Evolutionary conservation across 2,329 filamentous ascomycete species (phyloP).

Genomic region (Pseudogymnoascus sp.): DNA sequence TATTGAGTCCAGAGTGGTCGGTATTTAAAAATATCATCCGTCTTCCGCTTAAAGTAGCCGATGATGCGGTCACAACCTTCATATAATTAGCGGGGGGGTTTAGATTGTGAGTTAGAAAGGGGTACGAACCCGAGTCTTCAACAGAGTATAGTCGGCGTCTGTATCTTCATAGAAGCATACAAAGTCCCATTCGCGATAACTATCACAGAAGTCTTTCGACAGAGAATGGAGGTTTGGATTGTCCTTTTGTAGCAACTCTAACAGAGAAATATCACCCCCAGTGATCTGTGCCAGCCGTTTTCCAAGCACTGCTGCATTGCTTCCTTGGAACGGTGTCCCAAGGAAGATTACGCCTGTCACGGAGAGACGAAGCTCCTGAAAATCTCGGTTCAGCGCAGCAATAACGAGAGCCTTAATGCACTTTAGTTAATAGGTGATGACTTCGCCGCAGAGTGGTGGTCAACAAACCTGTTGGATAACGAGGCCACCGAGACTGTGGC

Average conservation of each 20-base stretch:
- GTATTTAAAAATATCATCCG: conserved; percentile 16
- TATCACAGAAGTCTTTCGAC: conserved; percentile 10
- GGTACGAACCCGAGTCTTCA: conserved; percentile 8
- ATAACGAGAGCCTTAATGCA: conserved; percentile 14
- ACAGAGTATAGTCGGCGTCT: neutral
- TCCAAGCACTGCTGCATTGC: conserved; percentile 9
- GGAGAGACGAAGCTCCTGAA: conserved; percentile 14
- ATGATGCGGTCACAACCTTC: conserved; percentile 13
- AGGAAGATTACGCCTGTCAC: conserved; percentile 17
- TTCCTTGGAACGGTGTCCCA: conserved; percentile 17
- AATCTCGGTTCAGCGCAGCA: conserved; percentile 9
- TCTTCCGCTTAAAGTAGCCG: conserved; percentile 13
- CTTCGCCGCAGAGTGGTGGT: neutral
- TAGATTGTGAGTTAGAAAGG: neutral
- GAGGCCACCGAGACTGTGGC: conserved; percentile 17
- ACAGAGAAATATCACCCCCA: neutral
- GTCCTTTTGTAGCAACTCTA: conserved; percentile 13
- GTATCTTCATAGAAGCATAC: conserved; percentile 14
- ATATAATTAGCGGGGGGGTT: neutral
- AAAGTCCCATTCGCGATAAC: conserved; percentile 11
- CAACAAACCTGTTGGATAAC: conserved; percentile 16
- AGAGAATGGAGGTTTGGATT: conserved; percentile 9
- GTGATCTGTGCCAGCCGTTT: conserved; percentile 2
- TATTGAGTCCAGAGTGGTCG: conserved; percentile 19
- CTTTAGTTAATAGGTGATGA: neutral